Evolutionary conservation across 306 rosid species (phyloP).

Genomic region (Vigna hirtella): DNA sequence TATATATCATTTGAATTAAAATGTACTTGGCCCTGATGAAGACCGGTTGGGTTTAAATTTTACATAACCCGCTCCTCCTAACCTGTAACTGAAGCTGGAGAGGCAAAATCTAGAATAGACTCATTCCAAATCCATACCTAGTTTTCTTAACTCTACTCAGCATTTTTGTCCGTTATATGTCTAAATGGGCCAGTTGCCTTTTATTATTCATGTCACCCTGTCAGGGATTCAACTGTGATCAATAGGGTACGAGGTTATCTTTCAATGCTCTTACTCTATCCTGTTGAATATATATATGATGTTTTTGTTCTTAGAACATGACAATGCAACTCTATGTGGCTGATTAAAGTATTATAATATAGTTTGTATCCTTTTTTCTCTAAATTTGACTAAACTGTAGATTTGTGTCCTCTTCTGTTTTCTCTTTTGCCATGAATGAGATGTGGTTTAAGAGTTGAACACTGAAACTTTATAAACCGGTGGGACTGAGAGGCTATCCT

Average conservation of each 20-base stretch:
- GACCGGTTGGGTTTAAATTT: not conserved
- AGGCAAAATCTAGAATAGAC: not conserved
- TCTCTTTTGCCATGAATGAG: not conserved
- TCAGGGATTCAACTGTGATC: constrained; percentile 1
- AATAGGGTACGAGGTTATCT: constrained; percentile 5
- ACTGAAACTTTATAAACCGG: constrained; percentile 13
- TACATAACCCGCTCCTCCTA: not conserved
- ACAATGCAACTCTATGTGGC: constrained; percentile 12
- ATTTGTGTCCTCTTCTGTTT: not conserved
- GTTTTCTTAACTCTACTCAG: not conserved
- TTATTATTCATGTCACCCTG: constrained; percentile 13
- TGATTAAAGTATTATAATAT: constrained; percentile 10
- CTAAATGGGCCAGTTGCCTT: constrained; percentile 12
- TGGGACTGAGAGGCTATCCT: constrained; percentile 5
- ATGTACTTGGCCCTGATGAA: not conserved
- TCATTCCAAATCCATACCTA: not conserved
- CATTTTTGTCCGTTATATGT: constrained; percentile 9
- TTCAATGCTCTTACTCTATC: constrained; percentile 14
- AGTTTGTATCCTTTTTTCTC: constrained; percentile 3
- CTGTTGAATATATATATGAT: constrained; percentile 1
- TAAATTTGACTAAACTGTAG: not conserved
- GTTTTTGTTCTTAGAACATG: not conserved
- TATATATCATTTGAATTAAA: constrained; percentile 2
- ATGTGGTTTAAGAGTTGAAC: not conserved
- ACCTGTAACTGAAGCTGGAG: not conserved